Base-by-base conservation (phyloP, 1,284 basidiomycete species). In the Malassezia yamatoensis region DNA sequence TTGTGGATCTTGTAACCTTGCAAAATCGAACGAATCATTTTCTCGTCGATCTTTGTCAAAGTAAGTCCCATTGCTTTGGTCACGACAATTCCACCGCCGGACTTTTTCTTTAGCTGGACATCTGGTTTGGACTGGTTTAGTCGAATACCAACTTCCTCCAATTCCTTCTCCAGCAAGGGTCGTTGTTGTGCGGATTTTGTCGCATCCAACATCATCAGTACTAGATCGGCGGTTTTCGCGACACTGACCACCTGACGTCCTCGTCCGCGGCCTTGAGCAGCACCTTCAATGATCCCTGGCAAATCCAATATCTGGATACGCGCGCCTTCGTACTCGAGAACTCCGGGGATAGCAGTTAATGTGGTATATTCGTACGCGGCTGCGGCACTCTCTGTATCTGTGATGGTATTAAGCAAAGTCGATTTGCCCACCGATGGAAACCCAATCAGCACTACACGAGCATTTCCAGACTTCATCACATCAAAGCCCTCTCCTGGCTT, bases 331-430 rank as follows among this genome's bases (percentile, higher is more conserved):
- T 65, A 62, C 35, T 65, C 61, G 20, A 62, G 56, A 39, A 67
- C 65, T 50, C 66, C 66, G 15, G 59, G 58, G n/a, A 64, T 59
- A 11, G 62, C 52, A 6, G 90, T 90, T 36, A 91, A 80, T 3
- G 88, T 93, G 1, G 90, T 96, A 77, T 94, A 96, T 74, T 96
- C 91, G 74, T 98, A 96, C 9, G 90, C 88, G 10, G 91, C 93
- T 0, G 87, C 79, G 67, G 86, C 86, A 2, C 87, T 90, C 50
- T 83, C 79, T 0, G 94, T 98, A 64, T 91, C 85, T 0, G 93
- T 98, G 60, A 85, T 83, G 76, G 93, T 96, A 70, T 83, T 86
- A 32, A 98, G 80, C 41, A 98, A 80, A 0, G 91, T 96, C 8
- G 89, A 93, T 83, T 90, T 76, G 75, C 90, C 90, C 45, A 96